Percentiles rank a stretch among this genome's conserved stretches.
These are phyloP conservation scores for Yamadazyma epiphylla DNA, from an alignment of 1,139 yeast species.

Conservation along the genomic window DNA sequence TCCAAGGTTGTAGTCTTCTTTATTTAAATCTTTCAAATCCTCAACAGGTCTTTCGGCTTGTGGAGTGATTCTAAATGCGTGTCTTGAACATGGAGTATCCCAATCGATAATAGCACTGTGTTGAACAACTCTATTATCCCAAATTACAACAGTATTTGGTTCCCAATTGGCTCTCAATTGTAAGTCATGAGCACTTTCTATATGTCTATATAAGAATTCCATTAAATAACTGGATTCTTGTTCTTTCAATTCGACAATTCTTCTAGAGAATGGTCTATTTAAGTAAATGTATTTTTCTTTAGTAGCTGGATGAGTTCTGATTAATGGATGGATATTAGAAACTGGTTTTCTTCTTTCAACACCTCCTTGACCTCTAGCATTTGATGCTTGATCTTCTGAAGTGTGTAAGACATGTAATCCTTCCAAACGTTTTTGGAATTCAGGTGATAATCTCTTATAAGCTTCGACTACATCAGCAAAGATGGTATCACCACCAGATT, in stretches of 20 bases:
- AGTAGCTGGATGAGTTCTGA: slow-evolving; percentile 67
- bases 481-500: slow-evolving; percentile 66
- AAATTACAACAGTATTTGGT: slow-evolving; percentile 56
- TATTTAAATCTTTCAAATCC: slow-evolving; percentile 31
- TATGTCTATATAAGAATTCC: slow-evolving; percentile 48
- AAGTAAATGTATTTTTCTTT: slow-evolving; percentile 58
- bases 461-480: slow-evolving; percentile 61
- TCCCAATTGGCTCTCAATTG: slow-evolving; percentile 41
- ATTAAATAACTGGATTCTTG: slow-evolving; percentile 60
- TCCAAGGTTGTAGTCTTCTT: slow-evolving; percentile 23
- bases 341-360: slow-evolving; percentile 63
- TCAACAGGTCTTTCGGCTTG: slow-evolving; percentile 51
- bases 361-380: slow-evolving; percentile 51
- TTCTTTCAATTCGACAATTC: slow-evolving; percentile 60
- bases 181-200: slow-evolving; percentile 39
- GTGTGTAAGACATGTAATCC: slow-evolving; percentile 61
- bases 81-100: slow-evolving; percentile 52
- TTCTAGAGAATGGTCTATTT: slow-evolving; percentile 58
- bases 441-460: slow-evolving; percentile 61
- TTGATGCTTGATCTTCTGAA: slow-evolving; percentile 64
- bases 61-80: slow-evolving; percentile 67
- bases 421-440: slow-evolving; percentile 50
- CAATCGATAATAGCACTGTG: slow-evolving; percentile 67
- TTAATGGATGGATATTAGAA: slow-evolving; percentile 58
- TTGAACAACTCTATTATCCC: slow-evolving; percentile 67